Evolutionary conservation across 805 yeast genomes (phyloP).

Genomic region (Gaillardinia entomophila): DNA sequence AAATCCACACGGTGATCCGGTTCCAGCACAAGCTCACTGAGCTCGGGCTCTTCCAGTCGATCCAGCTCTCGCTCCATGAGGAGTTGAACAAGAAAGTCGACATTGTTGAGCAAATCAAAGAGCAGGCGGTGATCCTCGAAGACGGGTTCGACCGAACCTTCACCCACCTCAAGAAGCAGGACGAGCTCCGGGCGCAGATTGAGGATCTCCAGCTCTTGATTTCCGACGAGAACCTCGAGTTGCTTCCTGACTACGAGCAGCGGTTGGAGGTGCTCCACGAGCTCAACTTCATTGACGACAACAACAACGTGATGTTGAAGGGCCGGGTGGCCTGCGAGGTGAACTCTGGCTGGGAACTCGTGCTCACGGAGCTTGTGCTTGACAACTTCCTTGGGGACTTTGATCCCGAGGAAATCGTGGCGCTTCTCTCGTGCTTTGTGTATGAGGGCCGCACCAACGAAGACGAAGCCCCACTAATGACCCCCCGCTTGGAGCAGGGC

Average conservation of each 20-base stretch:
- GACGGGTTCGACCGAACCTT: constrained; percentile 42
- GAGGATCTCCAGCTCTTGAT: constrained; percentile 52
- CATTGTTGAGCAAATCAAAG: constrained; percentile 22
- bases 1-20: constrained; percentile 28
- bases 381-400: constrained; percentile 91
- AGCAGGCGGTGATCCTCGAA: constrained; percentile 24
- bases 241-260: constrained; percentile 91
- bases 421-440: constrained; percentile 84
- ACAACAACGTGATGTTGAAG: constrained; percentile 73
- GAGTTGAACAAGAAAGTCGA: constrained; percentile 30
- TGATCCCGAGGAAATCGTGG: constrained; percentile 96
- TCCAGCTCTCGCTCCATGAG: constrained; percentile 32
- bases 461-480: constrained; percentile 56
- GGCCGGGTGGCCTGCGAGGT: constrained; percentile 94
- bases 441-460: constrained; percentile 76
- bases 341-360: constrained; percentile 86
- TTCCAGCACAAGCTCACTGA: constrained; percentile 41
- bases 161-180: constrained; percentile 40
- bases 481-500: constrained; percentile 79
- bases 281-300: constrained; percentile 75
- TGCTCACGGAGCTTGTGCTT: constrained; percentile 80
- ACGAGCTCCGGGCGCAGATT: constrained; percentile 45
- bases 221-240: constrained; percentile 82
- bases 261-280: constrained; percentile 71
- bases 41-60: constrained; percentile 28